These are phyloP conservation scores for Kondoa subrosea DNA, from an alignment of 768 basidiomycete genomes.

Conservation along the genomic window DNA sequence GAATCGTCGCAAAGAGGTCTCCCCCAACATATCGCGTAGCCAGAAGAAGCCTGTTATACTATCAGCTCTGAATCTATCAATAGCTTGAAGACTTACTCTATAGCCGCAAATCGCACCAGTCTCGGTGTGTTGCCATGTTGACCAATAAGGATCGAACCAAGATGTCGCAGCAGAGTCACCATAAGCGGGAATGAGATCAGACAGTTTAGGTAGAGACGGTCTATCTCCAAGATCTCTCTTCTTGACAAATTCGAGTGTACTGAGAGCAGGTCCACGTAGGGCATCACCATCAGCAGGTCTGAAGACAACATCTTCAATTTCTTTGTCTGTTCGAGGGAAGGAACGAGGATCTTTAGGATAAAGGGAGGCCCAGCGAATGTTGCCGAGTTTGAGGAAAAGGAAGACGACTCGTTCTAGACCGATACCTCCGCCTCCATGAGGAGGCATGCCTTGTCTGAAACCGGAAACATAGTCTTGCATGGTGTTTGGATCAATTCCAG, in stretches of 20 bases:
- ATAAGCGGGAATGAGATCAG: conserved; percentile 46
- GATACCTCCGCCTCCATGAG: conserved; percentile 92
- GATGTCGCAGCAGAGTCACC: conserved; percentile 54
- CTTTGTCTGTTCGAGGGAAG: conserved; percentile 17
- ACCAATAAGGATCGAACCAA: conserved; percentile 46
- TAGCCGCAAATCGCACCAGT: conserved; percentile 48
- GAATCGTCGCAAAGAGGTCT: conserved; percentile 40
- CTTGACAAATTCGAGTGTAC: conserved; percentile 14
- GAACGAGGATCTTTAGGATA: conserved; percentile 88
- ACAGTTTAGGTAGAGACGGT: conserved; percentile 35
- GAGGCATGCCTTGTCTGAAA: conserved; percentile 85
- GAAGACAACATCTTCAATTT: conserved; percentile 6
- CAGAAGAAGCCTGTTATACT: conserved; percentile 35
- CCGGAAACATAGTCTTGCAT: conserved; percentile 86
- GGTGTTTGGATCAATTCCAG: conserved; percentile 66
- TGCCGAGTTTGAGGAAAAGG: conserved; percentile 88
- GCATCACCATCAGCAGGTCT: neutral
- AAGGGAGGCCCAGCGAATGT: conserved; percentile 74
- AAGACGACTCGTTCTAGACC: conserved; percentile 48
- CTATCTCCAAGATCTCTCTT: conserved; percentile 3
- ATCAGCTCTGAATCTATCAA: neutral
- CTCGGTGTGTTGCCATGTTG: conserved; percentile 40
- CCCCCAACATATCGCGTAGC: conserved; percentile 49
- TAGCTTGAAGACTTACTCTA: neutral
- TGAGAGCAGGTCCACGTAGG: conserved; percentile 14